These are phyloP conservation scores for Hyparrhenia diplandra DNA, from an alignment of 176 grass and related monocot genomes.

Conservation along the genomic window DNA sequence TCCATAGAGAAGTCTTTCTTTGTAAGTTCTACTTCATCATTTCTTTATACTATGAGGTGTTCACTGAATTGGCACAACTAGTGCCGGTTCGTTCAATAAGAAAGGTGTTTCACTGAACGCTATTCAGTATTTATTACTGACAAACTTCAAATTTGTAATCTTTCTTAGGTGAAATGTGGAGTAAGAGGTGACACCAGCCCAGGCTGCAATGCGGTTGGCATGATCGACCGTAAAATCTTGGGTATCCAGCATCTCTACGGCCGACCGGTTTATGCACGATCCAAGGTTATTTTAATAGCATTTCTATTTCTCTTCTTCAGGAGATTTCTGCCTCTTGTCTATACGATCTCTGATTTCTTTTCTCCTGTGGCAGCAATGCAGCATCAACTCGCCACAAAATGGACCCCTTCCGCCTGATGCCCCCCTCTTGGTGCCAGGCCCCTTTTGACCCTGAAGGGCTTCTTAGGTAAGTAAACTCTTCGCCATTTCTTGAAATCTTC, in stretches of 20 bases:
- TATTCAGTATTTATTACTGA: not conserved
- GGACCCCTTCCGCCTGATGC: conserved; percentile 58
- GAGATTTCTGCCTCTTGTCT: not conserved
- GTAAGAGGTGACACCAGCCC: conserved; percentile 72
- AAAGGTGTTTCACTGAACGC: not conserved
- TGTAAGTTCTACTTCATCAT: conserved; percentile 36
- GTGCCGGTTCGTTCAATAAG: too few species aligned
- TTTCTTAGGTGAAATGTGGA: conserved; percentile 73
- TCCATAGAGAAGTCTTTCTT: conserved; percentile 40
- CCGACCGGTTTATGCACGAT: conserved; percentile 70
- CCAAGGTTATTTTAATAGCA: conserved; percentile 45
- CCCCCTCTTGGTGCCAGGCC: conserved; percentile 90
- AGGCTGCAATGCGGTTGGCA: conserved; percentile 77
- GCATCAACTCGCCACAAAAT: conserved; percentile 61
- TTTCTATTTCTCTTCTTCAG: not conserved
- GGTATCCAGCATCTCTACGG: conserved; percentile 78
- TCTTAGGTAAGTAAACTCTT: conserved; percentile 54
- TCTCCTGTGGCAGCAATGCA: conserved; percentile 57
- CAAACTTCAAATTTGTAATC: not conserved
- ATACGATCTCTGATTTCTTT: not conserved
- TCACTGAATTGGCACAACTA: not conserved
- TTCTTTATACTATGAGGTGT: not conserved
- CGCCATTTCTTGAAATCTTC: not conserved
- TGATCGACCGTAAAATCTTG: conserved; percentile 84
- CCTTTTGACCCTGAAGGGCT: conserved; percentile 98